Percentiles rank a stretch among this genome's conserved stretches.
These are phyloP conservation scores for Lactarius tabidus DNA, from an alignment of 768 basidiomycete species.

Conservation along the genomic window DNA sequence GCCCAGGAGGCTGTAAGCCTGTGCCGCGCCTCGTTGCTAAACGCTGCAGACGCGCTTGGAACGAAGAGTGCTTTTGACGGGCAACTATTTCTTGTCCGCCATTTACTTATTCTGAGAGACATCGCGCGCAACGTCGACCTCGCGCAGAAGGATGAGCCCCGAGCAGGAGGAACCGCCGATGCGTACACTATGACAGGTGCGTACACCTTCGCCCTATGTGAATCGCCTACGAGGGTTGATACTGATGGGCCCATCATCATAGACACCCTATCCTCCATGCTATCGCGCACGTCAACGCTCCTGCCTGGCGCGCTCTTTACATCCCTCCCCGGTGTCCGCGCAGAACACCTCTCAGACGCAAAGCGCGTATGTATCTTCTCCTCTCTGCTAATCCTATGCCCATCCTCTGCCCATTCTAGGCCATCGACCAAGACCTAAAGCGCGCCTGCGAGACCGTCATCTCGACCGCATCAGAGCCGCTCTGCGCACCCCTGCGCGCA, in stretches of 20 bases:
- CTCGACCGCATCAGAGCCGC: conserved; percentile 48
- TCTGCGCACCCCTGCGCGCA: conserved; percentile 55
- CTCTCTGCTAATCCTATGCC: background rate
- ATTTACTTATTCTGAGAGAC: conserved; percentile 90
- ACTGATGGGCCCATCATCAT: background rate
- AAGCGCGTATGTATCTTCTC: conserved; percentile 52
- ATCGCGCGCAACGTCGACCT: conserved; percentile 73
- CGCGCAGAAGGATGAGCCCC: conserved; percentile 41
- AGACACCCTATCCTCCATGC: conserved; percentile 57
- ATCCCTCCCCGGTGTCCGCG: conserved; percentile 60
- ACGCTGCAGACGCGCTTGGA: conserved; percentile 64
- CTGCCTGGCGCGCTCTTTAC: conserved; percentile 68
- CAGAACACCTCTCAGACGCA: conserved; percentile 64
- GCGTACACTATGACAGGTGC: conserved; percentile 58
- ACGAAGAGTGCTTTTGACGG: conserved; percentile 59
- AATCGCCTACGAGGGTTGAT: too few relatives aligned
- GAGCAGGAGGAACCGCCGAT: conserved; percentile 38
- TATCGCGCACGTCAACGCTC: conserved; percentile 56
- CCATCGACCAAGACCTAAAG: conserved; percentile 83
- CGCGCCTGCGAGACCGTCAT: conserved; percentile 84
- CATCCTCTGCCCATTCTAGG: conserved; percentile 40
- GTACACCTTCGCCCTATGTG: conserved; percentile 19
- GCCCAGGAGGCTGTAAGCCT: conserved; percentile 87
- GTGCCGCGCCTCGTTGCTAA: conserved; percentile 75
- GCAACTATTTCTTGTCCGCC: conserved; percentile 83